A percentile compares a stretch with the other conserved stretches of the same genome.
Evolutionary conservation across 305 asterid genomes (phyloP).

Genomic region (Fraxinus greggii): DNA sequence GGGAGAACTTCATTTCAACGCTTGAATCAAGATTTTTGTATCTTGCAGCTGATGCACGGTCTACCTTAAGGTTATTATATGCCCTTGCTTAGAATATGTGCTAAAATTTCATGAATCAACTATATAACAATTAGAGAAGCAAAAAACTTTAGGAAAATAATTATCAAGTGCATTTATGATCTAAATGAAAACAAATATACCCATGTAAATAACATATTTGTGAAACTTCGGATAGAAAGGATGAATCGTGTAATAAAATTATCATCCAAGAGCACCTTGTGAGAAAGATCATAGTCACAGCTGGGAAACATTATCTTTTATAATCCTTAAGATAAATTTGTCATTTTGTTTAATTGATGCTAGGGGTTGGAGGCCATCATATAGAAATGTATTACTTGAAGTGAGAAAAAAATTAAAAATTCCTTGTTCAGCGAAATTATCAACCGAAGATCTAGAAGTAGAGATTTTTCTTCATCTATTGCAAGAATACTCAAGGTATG

Average conservation of each 20-base stretch:
- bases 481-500: slow-evolving; percentile 78
- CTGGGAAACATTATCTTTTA: neutral
- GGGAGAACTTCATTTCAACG: slow-evolving; percentile 72
- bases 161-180: neutral
- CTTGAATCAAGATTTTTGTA: slow-evolving; percentile 85
- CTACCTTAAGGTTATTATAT: slow-evolving; percentile 71
- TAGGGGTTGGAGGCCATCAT: slow-evolving; percentile 97
- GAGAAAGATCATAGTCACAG: slow-evolving; percentile 4
- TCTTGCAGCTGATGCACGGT: slow-evolving; percentile 98
- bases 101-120: slow-evolving; percentile 8
- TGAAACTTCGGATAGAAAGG: neutral
- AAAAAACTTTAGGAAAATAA: neutral
- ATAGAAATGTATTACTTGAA: slow-evolving; percentile 76
- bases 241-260: neutral
- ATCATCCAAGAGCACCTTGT: neutral
- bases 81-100: slow-evolving; percentile 18
- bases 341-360: slow-evolving; percentile 20
- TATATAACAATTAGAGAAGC: neutral
- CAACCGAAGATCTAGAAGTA: slow-evolving; percentile 78
- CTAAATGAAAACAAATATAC: neutral
- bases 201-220: neutral
- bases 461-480: slow-evolving; percentile 92
- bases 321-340: slow-evolving; percentile 16
- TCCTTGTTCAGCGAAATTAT: slow-evolving; percentile 78
- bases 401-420: slow-evolving; percentile 65